Base-by-base conservation (phyloP, 176 grass and related monocot genomes). In the Pontederia paniculata region DNA sequence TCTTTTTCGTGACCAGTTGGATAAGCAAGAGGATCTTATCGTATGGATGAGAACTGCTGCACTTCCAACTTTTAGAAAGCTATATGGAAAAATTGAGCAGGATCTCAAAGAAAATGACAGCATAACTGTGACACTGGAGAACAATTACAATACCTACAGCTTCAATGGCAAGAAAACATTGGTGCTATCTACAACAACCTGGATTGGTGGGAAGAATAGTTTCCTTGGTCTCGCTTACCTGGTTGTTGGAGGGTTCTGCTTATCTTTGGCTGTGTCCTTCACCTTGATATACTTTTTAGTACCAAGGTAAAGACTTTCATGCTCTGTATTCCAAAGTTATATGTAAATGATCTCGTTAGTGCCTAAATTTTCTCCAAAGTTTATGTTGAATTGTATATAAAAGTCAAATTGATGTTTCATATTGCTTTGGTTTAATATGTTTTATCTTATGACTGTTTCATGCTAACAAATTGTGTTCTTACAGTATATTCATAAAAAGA, bases 11-110 rank as follows among this genome's bases (percentile, higher is more conserved):
- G 19, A 60, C 54, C 65, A 88, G 84, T 58, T 94, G 71, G 84
- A 80, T 14, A 37, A 84, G 19, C 89, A 94, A 73, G 89, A 94
- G 55, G 89, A 94, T 51, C 84, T 94, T 58, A 88, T 88, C 0
- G 80, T 94, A 69, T 94, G 89, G 89, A 94, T 94, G 84, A 62
- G 89, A 9, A 94, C 80, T 44, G 89, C 89, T 55, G 89, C 89
- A 49, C 69, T 94, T 71, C 89, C 89, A 51, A 94, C 84, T 31
- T 94, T 94, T 42, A 84, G 89, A 63, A 94, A 94, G 67, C 66
- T 94, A 44, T 94, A 87, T 72, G 89, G 89, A 42, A 88, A 67
- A 56, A 88, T 94, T 71, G 56, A 88, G 20, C 31, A 73, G 48
- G 84, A 94, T 63, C 81, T 94, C 58, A 94, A 88, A 61, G 68